Base-by-base conservation (phyloP, 257 asterid species). In the Nicotiana undulata region DNA sequence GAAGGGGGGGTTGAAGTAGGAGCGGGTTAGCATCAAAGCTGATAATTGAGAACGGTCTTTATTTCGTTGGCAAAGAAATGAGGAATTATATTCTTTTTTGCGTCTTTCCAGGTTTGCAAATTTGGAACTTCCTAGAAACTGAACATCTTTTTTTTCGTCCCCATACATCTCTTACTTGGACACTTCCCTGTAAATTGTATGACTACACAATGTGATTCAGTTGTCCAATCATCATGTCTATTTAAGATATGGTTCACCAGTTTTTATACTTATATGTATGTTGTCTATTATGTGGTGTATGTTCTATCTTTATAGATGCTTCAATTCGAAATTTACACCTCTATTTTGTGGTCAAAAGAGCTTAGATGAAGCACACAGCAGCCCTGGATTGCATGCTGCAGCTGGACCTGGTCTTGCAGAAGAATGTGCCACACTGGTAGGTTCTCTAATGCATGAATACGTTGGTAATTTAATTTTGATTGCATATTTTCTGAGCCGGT, bases 391-490 rank as follows among this genome's bases (percentile, higher is more conserved):
- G 94, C 97, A 91, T 86, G 95, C 92, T 83, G 97, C 98, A 68
- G 98, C 99, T 76, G 99, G 99, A 85, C 94, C 96, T 37, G 92
- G 95, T 82, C 95, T 94, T 79, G 97, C 98, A 44, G 99, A 96
- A 90, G 98, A 96, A 90, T 85, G 88, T 70, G 81, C 82, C 10
- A 51, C 85, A 75, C 67, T 90, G 81, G 87, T 92, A 83, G 83
- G 84, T 52, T 22, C 46, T 46, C 5, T 16, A 1, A 13, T 53
- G 46, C 51, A 61, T 61, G 6, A 16, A 7, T 64, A 65, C 18
- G 26, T 29, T 31, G 13, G 26, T 12, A 65, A 65, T 51, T 17
- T 65, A 65, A 31, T 65, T 31, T 31, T 3, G 75, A 65, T 65
- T 65, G 24, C 26, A 31, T 65, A 31, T 65, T 65, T 32, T 31